phyloP scores from a whole-genome alignment of 352 stramenopile genomes.

The Phytophthora colocasiae region DNA sequence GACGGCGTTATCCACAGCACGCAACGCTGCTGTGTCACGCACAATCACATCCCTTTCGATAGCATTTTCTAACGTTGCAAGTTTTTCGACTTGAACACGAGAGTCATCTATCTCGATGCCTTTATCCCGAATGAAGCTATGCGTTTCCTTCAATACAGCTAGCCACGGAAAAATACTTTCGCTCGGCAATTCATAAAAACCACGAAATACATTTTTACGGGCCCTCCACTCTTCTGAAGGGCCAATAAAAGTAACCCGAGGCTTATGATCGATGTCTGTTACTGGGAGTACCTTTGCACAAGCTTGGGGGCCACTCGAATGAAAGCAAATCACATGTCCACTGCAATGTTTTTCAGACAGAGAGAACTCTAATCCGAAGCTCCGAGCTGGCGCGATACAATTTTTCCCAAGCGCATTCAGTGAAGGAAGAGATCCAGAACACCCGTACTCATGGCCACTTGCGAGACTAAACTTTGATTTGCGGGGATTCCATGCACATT shows the following conservation, averaged over 20 bases:
- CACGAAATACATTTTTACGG: neutral
- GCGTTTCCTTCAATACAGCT: neutral
- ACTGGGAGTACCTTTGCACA: neutral
- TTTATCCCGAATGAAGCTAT: neutral
- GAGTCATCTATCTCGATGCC: neutral
- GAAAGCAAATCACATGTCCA: no score
- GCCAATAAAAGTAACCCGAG: neutral
- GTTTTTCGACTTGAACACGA: no score
- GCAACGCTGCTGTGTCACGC: neutral
- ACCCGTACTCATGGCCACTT: no score
- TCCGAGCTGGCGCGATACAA: no score
- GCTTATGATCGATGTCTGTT: neutral
- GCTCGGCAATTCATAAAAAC: neutral
- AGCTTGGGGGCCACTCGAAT: neutral
- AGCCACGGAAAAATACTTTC: neutral
- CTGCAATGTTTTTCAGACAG: no score
- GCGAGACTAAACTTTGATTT: no score
- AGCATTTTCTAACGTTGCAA: neutral
- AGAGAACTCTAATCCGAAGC: no score
- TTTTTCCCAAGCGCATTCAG: no score
- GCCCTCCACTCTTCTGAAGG: neutral
- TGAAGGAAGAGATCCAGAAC: no score
- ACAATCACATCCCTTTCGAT: conserved; percentile 2
- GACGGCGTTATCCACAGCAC: neutral
- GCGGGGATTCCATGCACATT: no score